phyloP scores from a whole-genome alignment of 495 filamentous ascomycete genomes.

The Neurospora cerealis region DNA sequence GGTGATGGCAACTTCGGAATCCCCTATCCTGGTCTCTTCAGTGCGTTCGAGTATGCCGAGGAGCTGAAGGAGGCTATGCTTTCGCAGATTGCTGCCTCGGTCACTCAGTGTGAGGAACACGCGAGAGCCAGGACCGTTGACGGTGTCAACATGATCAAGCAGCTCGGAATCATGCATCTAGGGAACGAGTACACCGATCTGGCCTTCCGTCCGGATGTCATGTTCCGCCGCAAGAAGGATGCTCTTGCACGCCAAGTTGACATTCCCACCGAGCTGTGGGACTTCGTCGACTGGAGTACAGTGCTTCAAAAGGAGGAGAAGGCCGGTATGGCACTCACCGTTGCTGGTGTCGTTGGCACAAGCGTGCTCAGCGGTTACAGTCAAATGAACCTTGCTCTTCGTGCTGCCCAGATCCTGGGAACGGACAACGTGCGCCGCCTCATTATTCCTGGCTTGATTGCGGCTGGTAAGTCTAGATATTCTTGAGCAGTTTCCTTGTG shows the following conservation, averaged over 20 bases:
- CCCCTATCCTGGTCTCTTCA: constrained; percentile 74
- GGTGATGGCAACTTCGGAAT: constrained; percentile 71
- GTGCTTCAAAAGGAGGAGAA: constrained; percentile 91
- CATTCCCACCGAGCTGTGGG: constrained; percentile 75
- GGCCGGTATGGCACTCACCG: constrained; percentile 83
- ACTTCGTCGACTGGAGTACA: constrained; percentile 81
- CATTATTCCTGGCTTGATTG: constrained; percentile 67
- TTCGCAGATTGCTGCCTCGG: constrained; percentile 67
- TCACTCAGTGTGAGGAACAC: constrained; percentile 71
- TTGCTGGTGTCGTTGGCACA: constrained; percentile 75
- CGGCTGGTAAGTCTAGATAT: constrained; percentile 54
- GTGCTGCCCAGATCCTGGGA: constrained; percentile 70
- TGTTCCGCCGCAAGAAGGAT: constrained; percentile 80
- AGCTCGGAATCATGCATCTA: constrained; percentile 78
- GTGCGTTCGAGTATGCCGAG: constrained; percentile 85
- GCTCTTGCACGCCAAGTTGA: constrained; percentile 74
- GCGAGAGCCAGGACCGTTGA: constrained; percentile 67
- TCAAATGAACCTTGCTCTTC: constrained; percentile 82
- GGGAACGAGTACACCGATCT: constrained; percentile 76
- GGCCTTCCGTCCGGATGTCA: constrained; percentile 78
- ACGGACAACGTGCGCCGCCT: constrained; percentile 71
- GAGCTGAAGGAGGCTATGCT: constrained; percentile 89
- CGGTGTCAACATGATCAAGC: constrained; percentile 81
- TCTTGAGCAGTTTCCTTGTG: constrained; percentile 1
- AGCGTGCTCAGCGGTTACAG: constrained; percentile 72